Evolutionary conservation across 495 filamentous ascomycete genomes (phyloP).

Genomic region (Stereocaulon alpinum): DNA sequence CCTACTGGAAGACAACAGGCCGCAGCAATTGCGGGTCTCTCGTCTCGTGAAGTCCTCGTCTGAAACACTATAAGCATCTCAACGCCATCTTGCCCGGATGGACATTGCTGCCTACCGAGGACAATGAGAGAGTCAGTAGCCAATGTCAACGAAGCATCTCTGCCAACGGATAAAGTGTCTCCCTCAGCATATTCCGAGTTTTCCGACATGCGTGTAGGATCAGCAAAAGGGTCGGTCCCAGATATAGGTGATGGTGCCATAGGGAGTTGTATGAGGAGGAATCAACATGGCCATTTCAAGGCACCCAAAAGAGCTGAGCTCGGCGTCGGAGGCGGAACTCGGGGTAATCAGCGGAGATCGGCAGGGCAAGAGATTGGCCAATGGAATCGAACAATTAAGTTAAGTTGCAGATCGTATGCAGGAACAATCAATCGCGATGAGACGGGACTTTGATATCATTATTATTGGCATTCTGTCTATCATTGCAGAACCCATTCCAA

Average conservation of each 20-base stretch:
- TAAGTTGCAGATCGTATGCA: slow-evolving; percentile 11
- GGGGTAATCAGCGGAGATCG: background rate
- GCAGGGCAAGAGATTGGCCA: background rate
- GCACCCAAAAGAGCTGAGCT: background rate
- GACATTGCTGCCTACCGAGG: slow-evolving; percentile 36
- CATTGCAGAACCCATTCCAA: background rate
- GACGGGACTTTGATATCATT: background rate
- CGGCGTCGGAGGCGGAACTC: background rate
- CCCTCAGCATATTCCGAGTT: slow-evolving; percentile 21
- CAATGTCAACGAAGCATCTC: slow-evolving; percentile 51
- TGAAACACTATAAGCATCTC: slow-evolving; percentile 15
- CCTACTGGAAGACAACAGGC: slow-evolving; percentile 34
- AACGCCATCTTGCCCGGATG: background rate
- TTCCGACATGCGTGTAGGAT: slow-evolving; percentile 23
- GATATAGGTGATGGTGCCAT: slow-evolving; percentile 20
- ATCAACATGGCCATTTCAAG: slow-evolving; percentile 2
- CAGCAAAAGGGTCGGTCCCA: slow-evolving; percentile 32
- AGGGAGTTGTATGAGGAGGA: slow-evolving; percentile 14
- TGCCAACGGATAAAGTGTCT: slow-evolving; percentile 43
- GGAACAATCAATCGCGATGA: slow-evolving; percentile 6
- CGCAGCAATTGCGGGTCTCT: slow-evolving; percentile 35
- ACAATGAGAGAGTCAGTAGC: slow-evolving; percentile 55
- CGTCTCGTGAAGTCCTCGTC: slow-evolving; percentile 38
- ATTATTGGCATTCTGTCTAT: background rate
- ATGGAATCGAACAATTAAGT: too few species aligned